Evolutionary conservation across 345 rosid genomes (phyloP).

Genomic region (Ailanthus altissimus): DNA sequence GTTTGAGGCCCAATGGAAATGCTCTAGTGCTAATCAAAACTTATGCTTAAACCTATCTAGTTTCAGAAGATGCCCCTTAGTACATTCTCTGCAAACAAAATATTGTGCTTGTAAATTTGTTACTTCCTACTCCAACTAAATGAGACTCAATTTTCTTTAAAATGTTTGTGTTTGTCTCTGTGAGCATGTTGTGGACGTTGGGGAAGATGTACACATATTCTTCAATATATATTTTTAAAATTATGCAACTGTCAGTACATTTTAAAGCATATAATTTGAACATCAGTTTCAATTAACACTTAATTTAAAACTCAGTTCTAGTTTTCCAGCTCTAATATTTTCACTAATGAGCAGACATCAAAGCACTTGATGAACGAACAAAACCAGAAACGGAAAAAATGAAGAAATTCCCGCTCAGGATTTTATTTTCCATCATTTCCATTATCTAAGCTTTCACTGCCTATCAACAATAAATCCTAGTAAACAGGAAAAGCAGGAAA

Average conservation of each 20-base stretch:
- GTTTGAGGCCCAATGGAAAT: neutral
- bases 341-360: constrained; percentile 4
- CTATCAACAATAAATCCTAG: neutral
- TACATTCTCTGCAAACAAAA: neutral
- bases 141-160: neutral
- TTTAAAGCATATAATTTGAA: neutral
- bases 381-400: neutral
- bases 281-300: neutral
- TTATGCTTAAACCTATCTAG: neutral
- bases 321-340: neutral
- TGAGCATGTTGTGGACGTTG: neutral
- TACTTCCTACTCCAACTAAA: neutral
- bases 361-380: neutral
- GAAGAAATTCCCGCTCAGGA: neutral
- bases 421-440: constrained; percentile 6
- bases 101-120: neutral
- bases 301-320: neutral
- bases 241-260: neutral
- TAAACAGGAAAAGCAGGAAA: neutral
- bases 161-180: neutral
- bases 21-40: neutral
- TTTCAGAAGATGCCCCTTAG: neutral
- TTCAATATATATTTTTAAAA: neutral
- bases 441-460: neutral
- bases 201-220: neutral